Percentiles rank a stretch among this genome's conserved stretches.
Evolutionary conservation across 352 stramenopile species (phyloP).

Genomic region (Phytophthora idaei): DNA sequence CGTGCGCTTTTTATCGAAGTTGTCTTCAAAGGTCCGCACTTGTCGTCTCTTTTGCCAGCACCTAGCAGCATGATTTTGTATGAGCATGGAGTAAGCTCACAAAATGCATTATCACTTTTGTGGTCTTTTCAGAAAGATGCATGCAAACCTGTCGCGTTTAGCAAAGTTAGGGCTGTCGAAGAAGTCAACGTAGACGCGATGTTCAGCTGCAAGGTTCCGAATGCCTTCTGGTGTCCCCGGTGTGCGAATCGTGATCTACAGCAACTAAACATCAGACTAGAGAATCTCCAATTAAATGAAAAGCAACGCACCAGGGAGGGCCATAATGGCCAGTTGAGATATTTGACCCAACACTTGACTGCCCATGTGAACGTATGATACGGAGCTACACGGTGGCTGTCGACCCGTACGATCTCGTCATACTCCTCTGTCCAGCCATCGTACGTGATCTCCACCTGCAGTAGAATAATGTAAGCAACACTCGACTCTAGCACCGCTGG

Average conservation of each 20-base stretch:
- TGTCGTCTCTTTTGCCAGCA: constrained; percentile 56
- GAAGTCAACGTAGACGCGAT: constrained; percentile 63
- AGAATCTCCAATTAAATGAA: not conserved
- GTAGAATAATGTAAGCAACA: constrained; percentile 1
- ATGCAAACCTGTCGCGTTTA: constrained; percentile 42
- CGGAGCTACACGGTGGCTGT: constrained; percentile 66
- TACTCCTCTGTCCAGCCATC: constrained; percentile 67
- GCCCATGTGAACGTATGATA: constrained; percentile 81
- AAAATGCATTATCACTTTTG: not conserved
- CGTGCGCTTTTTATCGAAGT: constrained; percentile 44
- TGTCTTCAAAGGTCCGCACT: constrained; percentile 43
- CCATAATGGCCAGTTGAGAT: constrained; percentile 81
- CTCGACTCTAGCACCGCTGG: not conserved
- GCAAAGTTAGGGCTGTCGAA: constrained; percentile 53
- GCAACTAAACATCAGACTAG: not conserved
- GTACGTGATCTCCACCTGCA: constrained; percentile 70
- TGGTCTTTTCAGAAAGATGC: not conserved
- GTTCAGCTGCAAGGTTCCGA: constrained; percentile 43
- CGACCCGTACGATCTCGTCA: constrained; percentile 62
- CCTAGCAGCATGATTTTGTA: constrained; percentile 21
- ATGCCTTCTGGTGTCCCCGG: constrained; percentile 51
- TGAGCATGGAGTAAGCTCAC: not conserved
- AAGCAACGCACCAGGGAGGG: constrained; percentile 52
- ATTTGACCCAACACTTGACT: constrained; percentile 85
- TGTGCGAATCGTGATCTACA: constrained; percentile 67